phyloP scores from a whole-genome alignment of 768 basidiomycete species.

The Xerocomus brunneocitrinus region DNA sequence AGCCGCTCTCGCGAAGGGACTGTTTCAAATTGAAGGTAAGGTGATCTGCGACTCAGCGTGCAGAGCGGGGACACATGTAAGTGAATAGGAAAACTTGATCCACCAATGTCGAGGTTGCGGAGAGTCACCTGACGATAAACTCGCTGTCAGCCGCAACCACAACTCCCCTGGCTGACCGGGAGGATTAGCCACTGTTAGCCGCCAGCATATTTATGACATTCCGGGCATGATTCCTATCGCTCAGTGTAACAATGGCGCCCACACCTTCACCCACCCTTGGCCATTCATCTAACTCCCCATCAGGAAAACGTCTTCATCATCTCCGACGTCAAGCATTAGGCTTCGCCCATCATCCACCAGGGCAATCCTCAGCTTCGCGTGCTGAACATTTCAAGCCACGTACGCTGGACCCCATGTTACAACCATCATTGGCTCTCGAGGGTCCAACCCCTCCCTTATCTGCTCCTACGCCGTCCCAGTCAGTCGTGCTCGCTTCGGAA shows the following conservation, averaged over 20 bases:
- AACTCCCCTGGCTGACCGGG: constrained; percentile 12
- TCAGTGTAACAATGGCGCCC: constrained; percentile 20
- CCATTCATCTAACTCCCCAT: constrained; percentile 1
- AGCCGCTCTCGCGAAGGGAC: neutral
- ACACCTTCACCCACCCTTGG: constrained; percentile 6
- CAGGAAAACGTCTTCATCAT: constrained; percentile 8
- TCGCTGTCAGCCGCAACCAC: constrained; percentile 19
- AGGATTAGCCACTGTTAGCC: constrained; percentile 19
- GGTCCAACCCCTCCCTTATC: constrained; percentile 1
- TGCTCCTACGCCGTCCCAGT: constrained; percentile 3
- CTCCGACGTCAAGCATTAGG: constrained; percentile 14
- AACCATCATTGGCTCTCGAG: constrained; percentile 8
- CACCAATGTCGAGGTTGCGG: neutral
- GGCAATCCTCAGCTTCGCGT: neutral
- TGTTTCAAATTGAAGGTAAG: neutral
- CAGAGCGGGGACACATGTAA: neutral
- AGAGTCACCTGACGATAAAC: neutral
- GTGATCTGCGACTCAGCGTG: neutral
- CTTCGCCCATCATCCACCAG: constrained; percentile 2
- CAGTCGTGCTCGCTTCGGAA: constrained; percentile 2
- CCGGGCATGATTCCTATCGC: neutral
- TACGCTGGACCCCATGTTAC: neutral
- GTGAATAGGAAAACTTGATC: neutral
- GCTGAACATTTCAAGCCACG: constrained; percentile 5
- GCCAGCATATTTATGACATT: constrained; percentile 24